These are phyloP conservation scores for Keithomyces neogunnii DNA, from an alignment of 2,329 filamentous ascomycete genomes.

Conservation along the genomic window DNA sequence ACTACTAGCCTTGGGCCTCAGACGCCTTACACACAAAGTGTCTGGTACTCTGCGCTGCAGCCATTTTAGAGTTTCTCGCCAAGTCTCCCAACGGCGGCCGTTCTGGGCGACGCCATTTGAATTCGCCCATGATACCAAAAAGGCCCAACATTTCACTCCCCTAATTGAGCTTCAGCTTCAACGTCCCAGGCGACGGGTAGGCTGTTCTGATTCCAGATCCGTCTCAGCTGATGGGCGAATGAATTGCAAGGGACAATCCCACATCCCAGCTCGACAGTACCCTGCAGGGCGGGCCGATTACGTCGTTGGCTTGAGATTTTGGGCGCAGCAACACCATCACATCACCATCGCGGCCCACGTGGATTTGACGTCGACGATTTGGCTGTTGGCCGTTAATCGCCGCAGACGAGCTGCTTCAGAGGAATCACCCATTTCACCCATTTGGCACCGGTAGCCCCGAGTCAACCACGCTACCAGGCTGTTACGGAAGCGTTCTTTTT, in stretches of 20 bases:
- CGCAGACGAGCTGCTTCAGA: no score
- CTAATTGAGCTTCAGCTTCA: background rate
- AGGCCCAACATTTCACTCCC: background rate
- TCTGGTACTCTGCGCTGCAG: no score
- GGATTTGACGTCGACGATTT: background rate
- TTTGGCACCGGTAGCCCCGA: background rate
- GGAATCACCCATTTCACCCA: background rate
- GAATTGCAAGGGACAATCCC: background rate
- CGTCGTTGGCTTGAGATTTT: background rate
- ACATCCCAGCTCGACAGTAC: background rate
- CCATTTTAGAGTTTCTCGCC: background rate
- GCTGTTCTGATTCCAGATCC: background rate
- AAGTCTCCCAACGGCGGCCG: background rate
- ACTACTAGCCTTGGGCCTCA: no score
- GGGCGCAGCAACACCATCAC: background rate
- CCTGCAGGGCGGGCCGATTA: background rate
- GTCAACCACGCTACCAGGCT: background rate
- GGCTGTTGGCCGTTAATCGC: background rate
- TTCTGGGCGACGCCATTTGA: constrained; percentile 1
- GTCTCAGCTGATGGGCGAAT: constrained; percentile 1
- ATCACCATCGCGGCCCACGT: background rate
- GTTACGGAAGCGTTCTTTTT: background rate
- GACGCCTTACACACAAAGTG: no score
- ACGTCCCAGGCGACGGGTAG: background rate
- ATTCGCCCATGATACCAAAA: no score